These are phyloP conservation scores for Pythium rhizo-oryzae DNA, from an alignment of 352 stramenopile genomes.

Conservation along the genomic window DNA sequence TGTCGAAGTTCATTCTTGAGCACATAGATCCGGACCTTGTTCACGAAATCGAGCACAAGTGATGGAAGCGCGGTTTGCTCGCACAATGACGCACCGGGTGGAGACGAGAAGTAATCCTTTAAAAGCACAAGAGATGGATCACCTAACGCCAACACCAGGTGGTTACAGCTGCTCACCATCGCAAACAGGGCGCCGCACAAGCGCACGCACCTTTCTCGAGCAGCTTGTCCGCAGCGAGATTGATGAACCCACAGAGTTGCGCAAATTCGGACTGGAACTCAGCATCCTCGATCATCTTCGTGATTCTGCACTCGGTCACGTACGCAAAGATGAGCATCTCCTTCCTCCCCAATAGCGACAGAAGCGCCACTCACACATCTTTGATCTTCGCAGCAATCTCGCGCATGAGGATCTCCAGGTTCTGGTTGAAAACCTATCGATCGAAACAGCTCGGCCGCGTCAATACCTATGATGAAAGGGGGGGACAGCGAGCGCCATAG, in stretches of 20 bases:
- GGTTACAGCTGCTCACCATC: neutral
- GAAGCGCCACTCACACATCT: conserved; percentile 41
- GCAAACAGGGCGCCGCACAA: too few relatives aligned
- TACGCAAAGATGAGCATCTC: neutral
- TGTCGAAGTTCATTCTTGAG: conserved; percentile 48
- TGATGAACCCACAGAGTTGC: conserved; percentile 48
- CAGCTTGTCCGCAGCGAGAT: conserved; percentile 44
- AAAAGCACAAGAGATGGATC: conserved; percentile 40
- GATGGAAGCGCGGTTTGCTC: conserved; percentile 75
- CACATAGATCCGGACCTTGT: conserved; percentile 50
- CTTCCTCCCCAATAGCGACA: too few relatives aligned
- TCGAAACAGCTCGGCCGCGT: neutral
- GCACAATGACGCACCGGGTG: conserved; percentile 46
- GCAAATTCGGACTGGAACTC: conserved; percentile 42
- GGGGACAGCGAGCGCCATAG: neutral
- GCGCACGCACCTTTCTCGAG: conserved; percentile 41
- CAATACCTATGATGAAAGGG: neutral
- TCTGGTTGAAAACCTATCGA: conserved; percentile 53
- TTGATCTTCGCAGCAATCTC: conserved; percentile 54
- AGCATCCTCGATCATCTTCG: conserved; percentile 42
- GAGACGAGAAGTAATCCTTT: conserved; percentile 56
- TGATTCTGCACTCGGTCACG: conserved; percentile 37
- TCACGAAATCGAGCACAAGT: conserved; percentile 65
- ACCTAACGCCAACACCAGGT: conserved; percentile 23
- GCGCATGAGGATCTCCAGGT: conserved; percentile 54